A percentile compares a stretch with the other conserved stretches of the same genome.
Evolutionary conservation across 176 grass and related monocot genomes (phyloP).

Genomic region (Cymbopogon citratus): DNA sequence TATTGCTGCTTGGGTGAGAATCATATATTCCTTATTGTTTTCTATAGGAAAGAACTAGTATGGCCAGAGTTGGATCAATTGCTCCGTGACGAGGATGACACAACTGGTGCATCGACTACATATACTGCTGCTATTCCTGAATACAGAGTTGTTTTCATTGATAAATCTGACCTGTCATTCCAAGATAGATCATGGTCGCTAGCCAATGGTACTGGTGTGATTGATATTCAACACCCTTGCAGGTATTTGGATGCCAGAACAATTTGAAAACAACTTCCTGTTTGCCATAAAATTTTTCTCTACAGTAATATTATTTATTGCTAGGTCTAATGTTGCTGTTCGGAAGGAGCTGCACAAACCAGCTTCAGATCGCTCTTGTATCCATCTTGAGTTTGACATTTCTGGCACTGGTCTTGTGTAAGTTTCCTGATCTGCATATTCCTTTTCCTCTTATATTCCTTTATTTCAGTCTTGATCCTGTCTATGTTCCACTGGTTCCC

Average conservation of each 20-base stretch:
- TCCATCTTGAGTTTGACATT: slow-evolving; percentile 91
- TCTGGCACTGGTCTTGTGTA: slow-evolving; percentile 69
- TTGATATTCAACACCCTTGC: slow-evolving; percentile 78
- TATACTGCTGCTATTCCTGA: slow-evolving; percentile 94
- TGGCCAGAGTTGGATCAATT: slow-evolving; percentile 91
- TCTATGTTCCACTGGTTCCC: not conserved
- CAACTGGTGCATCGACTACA: slow-evolving; percentile 63
- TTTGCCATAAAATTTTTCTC: slow-evolving; percentile 21
- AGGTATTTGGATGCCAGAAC: slow-evolving; percentile 42
- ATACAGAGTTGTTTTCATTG: slow-evolving; percentile 72
- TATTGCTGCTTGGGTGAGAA: not conserved
- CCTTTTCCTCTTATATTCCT: not conserved
- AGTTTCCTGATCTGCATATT: slow-evolving; percentile 20
- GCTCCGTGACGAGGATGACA: slow-evolving; percentile 62
- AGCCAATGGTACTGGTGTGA: slow-evolving; percentile 60
- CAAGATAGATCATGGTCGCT: slow-evolving; percentile 64
- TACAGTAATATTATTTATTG: slow-evolving; percentile 22
- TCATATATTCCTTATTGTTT: not conserved
- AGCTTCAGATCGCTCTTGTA: slow-evolving; percentile 82
- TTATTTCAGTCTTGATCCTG: not conserved
- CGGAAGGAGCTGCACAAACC: slow-evolving; percentile 76
- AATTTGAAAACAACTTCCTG: not conserved
- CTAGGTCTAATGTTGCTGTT: slow-evolving; percentile 77
- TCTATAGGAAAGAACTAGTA: slow-evolving; percentile 77
- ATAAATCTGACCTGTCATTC: slow-evolving; percentile 39